Percentiles rank a stretch among this genome's conserved stretches.
phyloP scores from a whole-genome alignment of 371 early-diverging fungal species.

The Rhizopus microsporus region DNA sequence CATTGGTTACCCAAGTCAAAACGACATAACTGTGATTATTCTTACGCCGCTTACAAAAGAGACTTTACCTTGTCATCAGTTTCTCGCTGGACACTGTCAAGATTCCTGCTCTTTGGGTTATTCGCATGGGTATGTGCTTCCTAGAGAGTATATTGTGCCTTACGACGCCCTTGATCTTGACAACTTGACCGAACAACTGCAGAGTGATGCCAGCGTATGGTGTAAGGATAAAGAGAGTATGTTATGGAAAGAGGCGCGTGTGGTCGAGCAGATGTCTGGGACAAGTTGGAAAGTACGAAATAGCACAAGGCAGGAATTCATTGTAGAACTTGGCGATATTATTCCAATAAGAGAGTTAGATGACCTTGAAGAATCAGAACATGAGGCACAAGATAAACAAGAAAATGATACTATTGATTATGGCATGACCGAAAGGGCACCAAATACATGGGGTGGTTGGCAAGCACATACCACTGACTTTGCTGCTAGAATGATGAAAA shows the following conservation, averaged over 20 bases:
- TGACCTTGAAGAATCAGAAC: slow-evolving; percentile 1
- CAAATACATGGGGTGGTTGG: slow-evolving; percentile 26
- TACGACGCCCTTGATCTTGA: slow-evolving; percentile 22
- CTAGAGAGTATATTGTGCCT: slow-evolving; percentile 13
- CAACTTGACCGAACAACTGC: slow-evolving; percentile 6
- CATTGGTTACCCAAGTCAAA: neutral
- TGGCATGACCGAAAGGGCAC: neutral
- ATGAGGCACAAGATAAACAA: slow-evolving; percentile 3
- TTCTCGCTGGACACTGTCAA: slow-evolving; percentile 5
- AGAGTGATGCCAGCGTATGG: slow-evolving; percentile 16
- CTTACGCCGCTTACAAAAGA: slow-evolving; percentile 25
- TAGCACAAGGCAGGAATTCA: neutral
- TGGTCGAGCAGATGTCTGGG: slow-evolving; percentile 11
- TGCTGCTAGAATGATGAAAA: slow-evolving; percentile 39
- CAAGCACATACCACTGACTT: slow-evolving; percentile 38
- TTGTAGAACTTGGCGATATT: slow-evolving; percentile 23
- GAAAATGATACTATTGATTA: slow-evolving; percentile 8
- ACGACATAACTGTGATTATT: slow-evolving; percentile 18
- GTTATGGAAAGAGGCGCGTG: slow-evolving; percentile 16
- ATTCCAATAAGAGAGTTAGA: slow-evolving; percentile 14
- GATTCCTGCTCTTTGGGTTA: slow-evolving; percentile 7
- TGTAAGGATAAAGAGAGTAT: slow-evolving; percentile 11
- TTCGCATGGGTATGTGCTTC: slow-evolving; percentile 26
- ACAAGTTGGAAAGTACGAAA: slow-evolving; percentile 18
- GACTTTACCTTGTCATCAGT: slow-evolving; percentile 23